A percentile compares a stretch with the other conserved stretches of the same genome.
Conservation (phyloP, 2,329 filamentous ascomycete genomes). For the Colletotrichum musicola region DNA sequence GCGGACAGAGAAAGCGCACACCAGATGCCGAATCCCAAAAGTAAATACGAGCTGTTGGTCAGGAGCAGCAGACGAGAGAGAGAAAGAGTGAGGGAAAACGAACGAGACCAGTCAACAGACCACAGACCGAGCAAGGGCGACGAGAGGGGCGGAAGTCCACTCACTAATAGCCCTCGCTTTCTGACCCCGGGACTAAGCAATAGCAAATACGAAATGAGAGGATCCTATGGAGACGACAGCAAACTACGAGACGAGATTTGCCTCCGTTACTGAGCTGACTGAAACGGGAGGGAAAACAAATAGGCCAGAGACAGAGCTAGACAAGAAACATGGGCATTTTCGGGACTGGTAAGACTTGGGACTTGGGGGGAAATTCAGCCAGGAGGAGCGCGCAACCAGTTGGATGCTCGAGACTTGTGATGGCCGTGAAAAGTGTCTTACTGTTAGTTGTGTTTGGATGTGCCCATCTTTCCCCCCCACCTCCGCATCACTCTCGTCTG, state of each 20-base stretch:
- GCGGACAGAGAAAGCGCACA: slow-evolving; percentile 5
- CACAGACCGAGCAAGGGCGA: not conserved
- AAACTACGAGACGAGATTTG: slow-evolving; percentile 20
- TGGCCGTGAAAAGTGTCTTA: slow-evolving; percentile 31
- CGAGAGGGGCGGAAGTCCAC: slow-evolving; percentile 18
- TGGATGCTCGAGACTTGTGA: slow-evolving; percentile 13
- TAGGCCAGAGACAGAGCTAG: slow-evolving; percentile 13
- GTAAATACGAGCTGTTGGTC: slow-evolving; percentile 32
- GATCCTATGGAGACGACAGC: not conserved
- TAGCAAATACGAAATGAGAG: slow-evolving; percentile 14
- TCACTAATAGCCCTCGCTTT: slow-evolving; percentile 25
- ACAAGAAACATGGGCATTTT: slow-evolving; percentile 17
- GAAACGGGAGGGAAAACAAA: slow-evolving; percentile 19
- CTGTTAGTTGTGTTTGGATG: slow-evolving; percentile 23
- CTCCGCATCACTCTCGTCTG: slow-evolving; percentile 4
- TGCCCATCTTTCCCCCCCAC: slow-evolving; percentile 2
- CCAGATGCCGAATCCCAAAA: slow-evolving; percentile 14
- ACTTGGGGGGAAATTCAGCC: slow-evolving; percentile 10
- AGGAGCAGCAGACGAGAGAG: slow-evolving; percentile 13
- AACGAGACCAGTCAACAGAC: slow-evolving; percentile 22
- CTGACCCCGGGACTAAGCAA: not conserved
- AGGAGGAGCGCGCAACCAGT: slow-evolving; percentile 29
- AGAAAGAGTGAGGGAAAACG: too few relatives aligned
- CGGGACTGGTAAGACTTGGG: slow-evolving; percentile 33
- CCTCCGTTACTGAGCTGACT: slow-evolving; percentile 12